Evolutionary conservation across 108 stramenopile genomes (phyloP), one percentile per base, ranked within the genome.

Genomic region (Skeletonema tropicum): DNA sequence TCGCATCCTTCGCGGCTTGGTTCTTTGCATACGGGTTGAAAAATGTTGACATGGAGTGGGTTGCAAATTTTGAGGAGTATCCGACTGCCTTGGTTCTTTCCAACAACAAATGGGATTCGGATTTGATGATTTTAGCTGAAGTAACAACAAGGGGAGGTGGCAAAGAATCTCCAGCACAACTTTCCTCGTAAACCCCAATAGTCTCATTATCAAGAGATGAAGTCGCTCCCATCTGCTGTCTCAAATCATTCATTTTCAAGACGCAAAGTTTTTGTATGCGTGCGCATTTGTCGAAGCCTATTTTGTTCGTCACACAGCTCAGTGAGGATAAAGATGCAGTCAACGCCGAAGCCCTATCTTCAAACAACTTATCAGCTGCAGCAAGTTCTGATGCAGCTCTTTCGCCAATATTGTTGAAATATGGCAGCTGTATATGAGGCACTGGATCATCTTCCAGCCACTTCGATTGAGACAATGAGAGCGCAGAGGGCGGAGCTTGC

Each of bases 11-110:
- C 32, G 49, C 76, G 36, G 71, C 65, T 55, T 85, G 77, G 66
- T 91, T 90, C 58, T 82, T 89, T 4, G 88, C 91, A 63, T 89
- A 95, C 12, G 94, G 94, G 71, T 95, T 95, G 77, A 87, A 95
- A 64, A 95, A 95, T 52, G 94, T 95, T 30, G 91, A 84, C 90
- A 95, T 92, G 5, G 88, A 88, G 58, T 86, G 82, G 60, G 70
- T 57, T 64, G 77, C 68, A 72, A 76, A 66, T 75, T 80, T 79
- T 25, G 77, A 72, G 30, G 71, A 64, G 71, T 77, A 86, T n/a
- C 82, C 82, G 21, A 74, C 61, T 31, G 85, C 80, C 41, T 79
- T 75, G 21, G 80, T 60, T 46, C 87, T 76, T 66, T 91, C 87
- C 31, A 91, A 64, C 11, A 87, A 36, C 17, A 87, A 60, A 58